Percentiles rank a stretch among this genome's conserved stretches.
phyloP scores from a whole-genome alignment of 495 filamentous ascomycete species.

The Aspergillus biplanus region DNA sequence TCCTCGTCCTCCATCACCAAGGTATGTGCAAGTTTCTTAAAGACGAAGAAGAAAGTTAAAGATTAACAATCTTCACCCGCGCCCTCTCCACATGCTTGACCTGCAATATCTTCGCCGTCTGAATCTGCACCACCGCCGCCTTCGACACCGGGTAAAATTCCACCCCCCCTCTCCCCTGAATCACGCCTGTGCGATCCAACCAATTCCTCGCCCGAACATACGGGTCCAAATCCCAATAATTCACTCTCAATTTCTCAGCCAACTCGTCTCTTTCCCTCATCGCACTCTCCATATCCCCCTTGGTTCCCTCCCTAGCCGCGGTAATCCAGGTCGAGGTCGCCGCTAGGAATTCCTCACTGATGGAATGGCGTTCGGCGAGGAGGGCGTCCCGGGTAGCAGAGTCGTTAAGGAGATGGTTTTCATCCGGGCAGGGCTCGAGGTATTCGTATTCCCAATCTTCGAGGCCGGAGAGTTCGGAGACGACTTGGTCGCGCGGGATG shows the following conservation, averaged over 20 bases:
- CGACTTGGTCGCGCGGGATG: constrained; percentile 66
- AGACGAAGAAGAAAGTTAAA: too few species aligned
- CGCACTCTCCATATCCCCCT: background rate
- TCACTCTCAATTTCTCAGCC: constrained; percentile 2
- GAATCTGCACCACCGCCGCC: constrained; percentile 5
- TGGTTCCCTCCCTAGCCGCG: background rate
- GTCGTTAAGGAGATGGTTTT: constrained; percentile 72
- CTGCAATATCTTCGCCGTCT: constrained; percentile 18
- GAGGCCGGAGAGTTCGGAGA: constrained; percentile 75
- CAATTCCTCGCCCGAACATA: constrained; percentile 13
- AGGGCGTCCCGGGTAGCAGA: constrained; percentile 58
- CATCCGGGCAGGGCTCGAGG: constrained; percentile 67
- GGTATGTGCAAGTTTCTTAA: too few species aligned
- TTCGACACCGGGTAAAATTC: constrained; percentile 7
- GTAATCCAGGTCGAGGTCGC: constrained; percentile 69
- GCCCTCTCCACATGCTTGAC: constrained; percentile 12
- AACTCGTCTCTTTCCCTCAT: background rate
- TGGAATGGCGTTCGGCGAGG: constrained; percentile 53
- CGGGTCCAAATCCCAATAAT: constrained; percentile 20
- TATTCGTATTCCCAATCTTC: constrained; percentile 85
- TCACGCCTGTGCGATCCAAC: constrained; percentile 18
- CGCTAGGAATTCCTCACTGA: constrained; percentile 67
- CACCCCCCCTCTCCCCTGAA: constrained; percentile 4
- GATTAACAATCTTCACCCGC: constrained; percentile 15
- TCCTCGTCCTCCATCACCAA: too few species aligned